A percentile compares a stretch with the other conserved stretches of the same genome.
These are phyloP conservation scores for Kwoniella newhampshirensis DNA, from an alignment of 768 basidiomycete species.

Conservation along the genomic window DNA sequence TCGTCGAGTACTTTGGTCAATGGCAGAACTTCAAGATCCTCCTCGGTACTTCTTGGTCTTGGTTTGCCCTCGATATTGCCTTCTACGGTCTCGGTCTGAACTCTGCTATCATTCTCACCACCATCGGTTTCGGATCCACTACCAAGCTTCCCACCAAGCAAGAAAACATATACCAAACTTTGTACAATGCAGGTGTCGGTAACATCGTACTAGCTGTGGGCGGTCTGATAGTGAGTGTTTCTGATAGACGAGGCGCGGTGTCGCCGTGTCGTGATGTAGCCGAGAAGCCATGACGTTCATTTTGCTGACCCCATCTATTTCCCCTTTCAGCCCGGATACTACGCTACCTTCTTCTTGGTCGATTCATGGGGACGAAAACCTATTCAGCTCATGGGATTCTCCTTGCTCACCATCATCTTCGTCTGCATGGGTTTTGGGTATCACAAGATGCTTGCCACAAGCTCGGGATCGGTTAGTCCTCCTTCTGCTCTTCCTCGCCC, in stretches of 20 bases:
- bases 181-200: conserved; percentile 52
- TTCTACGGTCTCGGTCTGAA: conserved; percentile 89
- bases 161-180: conserved; percentile 37
- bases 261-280: no score
- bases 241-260: no score
- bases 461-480: conserved; percentile 43
- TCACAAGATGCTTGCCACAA: conserved; percentile 45
- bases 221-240: conserved; percentile 42
- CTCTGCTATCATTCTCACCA: conserved; percentile 68
- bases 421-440: conserved; percentile 51
- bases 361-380: conserved; percentile 53
- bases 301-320: no score
- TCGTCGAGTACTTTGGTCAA: conserved; percentile 63
- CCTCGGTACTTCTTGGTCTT: conserved; percentile 74
- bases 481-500: neutral
- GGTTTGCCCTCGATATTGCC: conserved; percentile 75
- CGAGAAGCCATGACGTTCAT: no score
- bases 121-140: conserved; percentile 68
- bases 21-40: conserved; percentile 79
- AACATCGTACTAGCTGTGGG: conserved; percentile 53
- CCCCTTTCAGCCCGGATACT: conserved; percentile 50
- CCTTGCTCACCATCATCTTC: conserved; percentile 26
- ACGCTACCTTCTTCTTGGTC: conserved; percentile 50
- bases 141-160: conserved; percentile 39
- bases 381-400: conserved; percentile 52